Base-by-base conservation (phyloP, 106 monocot species). In the Vanilla planifolia region DNA sequence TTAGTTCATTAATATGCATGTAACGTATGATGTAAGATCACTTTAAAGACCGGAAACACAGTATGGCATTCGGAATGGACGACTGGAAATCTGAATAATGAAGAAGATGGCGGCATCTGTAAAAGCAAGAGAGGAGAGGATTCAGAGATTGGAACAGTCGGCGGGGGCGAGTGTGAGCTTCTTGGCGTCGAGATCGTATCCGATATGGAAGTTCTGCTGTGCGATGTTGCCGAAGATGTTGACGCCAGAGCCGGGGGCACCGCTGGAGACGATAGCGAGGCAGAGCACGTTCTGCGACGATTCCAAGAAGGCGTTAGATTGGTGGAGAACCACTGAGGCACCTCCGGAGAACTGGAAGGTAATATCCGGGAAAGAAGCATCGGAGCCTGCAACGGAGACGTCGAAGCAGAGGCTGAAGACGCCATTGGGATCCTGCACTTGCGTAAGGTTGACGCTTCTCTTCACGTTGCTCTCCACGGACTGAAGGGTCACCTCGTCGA, bases 131-230 rank as follows among this genome's bases (percentile, higher is more conserved):
- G n/a, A n/a, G n/a, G n/a, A n/a, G n/a, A n/a, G 3, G 40, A 40
- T 40, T 40, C 40, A 40, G 11, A 40, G 1, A 40, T 25, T n/a
- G 6, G 52, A 24, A 46, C 82, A 77, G 17, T 73, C 61, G 0
- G 58, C 59, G 0, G 45, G 65, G 2, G 69, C 61, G 55, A 82
- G 66, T 26, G 64, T 33, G 10, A 82, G 8, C 51, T 23, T 51
- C 27, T 25, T 43, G 21, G 33, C 48, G 11, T 6, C 26, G 10
- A 83, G 79, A 57, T 83, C 78, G 37, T 75, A 83, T 5, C 64
- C 83, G 2, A 83, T 41, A 35, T 83, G 58, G 43, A 74, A 64
- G 47, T 83, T 60, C 33, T 68, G 79, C 68, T 83, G 83, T 8
- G 83, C 83, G 1, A 83, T 25, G 63, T 75, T 83, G 0, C 83